A percentile compares a stretch with the other conserved stretches of the same genome.
phyloP scores from a whole-genome alignment of 225 moss, liverwort and hornwort species.

The Climacium dendroides region DNA sequence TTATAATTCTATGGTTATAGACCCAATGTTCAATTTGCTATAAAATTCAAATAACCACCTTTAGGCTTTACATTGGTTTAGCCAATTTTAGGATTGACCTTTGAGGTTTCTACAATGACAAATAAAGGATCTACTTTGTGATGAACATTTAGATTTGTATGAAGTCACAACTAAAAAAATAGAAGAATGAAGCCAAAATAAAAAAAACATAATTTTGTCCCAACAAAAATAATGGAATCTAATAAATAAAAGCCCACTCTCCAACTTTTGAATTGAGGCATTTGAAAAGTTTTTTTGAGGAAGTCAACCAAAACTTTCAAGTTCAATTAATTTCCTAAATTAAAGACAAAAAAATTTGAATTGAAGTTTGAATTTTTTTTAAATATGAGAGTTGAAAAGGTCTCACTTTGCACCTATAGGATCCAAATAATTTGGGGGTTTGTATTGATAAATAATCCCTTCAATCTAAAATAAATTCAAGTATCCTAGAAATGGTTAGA shows the following conservation, averaged over 20 bases:
- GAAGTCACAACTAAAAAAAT: background rate
- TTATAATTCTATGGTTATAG: rapidly evolving
- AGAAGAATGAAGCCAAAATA: background rate
- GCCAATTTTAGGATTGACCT: background rate
- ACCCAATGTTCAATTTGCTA: background rate
- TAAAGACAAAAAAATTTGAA: too few relatives aligned
- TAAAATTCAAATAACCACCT: background rate
- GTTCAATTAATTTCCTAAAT: too few relatives aligned
- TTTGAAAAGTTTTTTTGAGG: background rate
- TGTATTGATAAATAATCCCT: background rate
- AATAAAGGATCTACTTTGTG: background rate
- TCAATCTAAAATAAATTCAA: too few relatives aligned
- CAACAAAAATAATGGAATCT: too few relatives aligned
- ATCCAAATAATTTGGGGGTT: rapidly evolving
- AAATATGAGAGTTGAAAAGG: background rate
- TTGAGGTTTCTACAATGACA: background rate
- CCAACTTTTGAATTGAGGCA: background rate
- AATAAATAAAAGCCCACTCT: too few relatives aligned
- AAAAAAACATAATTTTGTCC: background rate
- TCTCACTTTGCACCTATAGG: background rate
- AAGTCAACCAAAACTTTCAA: background rate
- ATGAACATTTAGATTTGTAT: background rate
- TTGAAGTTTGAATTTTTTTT: too few relatives aligned
- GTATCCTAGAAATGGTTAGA: too few relatives aligned
- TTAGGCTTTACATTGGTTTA: background rate